These are phyloP conservation scores for Coemansia sp. DNA, from an alignment of 192 early-diverging fungal species.

Conservation along the genomic window DNA sequence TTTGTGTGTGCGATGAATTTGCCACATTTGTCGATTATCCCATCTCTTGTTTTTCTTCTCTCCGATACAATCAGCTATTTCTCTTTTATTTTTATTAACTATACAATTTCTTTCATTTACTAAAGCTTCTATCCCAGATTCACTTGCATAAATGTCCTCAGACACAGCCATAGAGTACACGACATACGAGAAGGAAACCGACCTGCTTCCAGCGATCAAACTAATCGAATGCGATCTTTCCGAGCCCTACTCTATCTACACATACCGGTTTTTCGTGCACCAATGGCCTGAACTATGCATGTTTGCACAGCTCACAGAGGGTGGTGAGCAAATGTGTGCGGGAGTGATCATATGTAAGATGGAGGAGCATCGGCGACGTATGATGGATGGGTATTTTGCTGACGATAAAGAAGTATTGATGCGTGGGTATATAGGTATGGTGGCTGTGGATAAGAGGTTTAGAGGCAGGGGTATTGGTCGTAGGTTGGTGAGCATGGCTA, in stretches of 20 bases:
- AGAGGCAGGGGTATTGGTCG: slow-evolving; percentile 78
- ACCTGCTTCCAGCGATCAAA: slow-evolving; percentile 72
- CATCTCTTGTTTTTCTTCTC: background rate
- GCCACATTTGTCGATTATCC: background rate
- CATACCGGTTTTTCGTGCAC: slow-evolving; percentile 94
- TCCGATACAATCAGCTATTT: no score
- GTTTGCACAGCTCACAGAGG: slow-evolving; percentile 55
- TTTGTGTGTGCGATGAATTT: background rate
- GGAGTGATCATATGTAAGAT: slow-evolving; percentile 90
- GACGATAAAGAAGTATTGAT: slow-evolving; percentile 9
- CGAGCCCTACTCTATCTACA: slow-evolving; percentile 96
- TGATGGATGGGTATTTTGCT: slow-evolving; percentile 20
- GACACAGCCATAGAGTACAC: slow-evolving; percentile 42
- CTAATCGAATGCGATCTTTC: slow-evolving; percentile 94
- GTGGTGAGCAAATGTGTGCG: slow-evolving; percentile 55
- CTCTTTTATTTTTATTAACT: no score
- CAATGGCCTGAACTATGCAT: slow-evolving; percentile 90
- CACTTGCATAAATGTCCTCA: background rate
- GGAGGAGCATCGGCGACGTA: slow-evolving; percentile 56
- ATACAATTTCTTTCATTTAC: no score
- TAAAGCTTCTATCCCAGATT: no score
- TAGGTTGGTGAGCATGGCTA: slow-evolving; percentile 68
- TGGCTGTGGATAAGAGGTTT: slow-evolving; percentile 82
- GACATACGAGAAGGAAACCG: slow-evolving; percentile 70
- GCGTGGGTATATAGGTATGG: slow-evolving; percentile 98